Percentiles rank a stretch among this genome's conserved stretches.
Evolutionary conservation across 164 flowering plant genomes (phyloP).

Genomic region (Pachysandra terminalis): DNA sequence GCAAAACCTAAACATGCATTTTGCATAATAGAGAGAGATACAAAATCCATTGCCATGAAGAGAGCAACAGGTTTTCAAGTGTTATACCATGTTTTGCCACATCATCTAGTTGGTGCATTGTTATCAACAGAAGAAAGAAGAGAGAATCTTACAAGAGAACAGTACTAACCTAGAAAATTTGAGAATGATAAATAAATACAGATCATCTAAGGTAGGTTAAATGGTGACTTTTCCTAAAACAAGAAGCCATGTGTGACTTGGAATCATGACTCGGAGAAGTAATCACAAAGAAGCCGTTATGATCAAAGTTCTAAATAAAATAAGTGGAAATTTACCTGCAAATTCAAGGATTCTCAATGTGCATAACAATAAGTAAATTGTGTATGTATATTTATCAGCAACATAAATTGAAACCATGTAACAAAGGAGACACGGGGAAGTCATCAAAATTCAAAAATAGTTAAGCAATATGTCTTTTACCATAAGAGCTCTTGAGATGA

Average conservation of each 20-base stretch:
- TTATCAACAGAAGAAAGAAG: not conserved
- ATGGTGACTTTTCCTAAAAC: not conserved
- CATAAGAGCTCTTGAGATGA: no score
- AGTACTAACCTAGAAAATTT: not conserved
- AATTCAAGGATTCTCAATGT: no score
- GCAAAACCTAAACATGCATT: slow-evolving; percentile 40
- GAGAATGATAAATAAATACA: not conserved
- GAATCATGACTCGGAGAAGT: not conserved
- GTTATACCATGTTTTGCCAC: not conserved
- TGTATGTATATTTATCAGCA: no score
- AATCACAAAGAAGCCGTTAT: no score
- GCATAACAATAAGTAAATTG: no score
- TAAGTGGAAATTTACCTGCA: no score
- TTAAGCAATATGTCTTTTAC: no score
- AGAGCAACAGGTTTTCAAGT: slow-evolving; percentile 1
- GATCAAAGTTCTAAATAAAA: no score
- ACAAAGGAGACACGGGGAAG: no score
- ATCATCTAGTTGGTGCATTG: slow-evolving; percentile 3
- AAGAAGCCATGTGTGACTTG: not conserved
- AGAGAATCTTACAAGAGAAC: not conserved
- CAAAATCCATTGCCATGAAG: not conserved
- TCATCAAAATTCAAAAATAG: no score
- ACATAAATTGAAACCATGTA: no score
- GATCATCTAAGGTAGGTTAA: not conserved
- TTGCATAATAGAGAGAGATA: slow-evolving; percentile 14